Evolutionary conservation across 2,329 filamentous ascomycete species (phyloP).

Genomic region (Aspergillus sp.): DNA sequence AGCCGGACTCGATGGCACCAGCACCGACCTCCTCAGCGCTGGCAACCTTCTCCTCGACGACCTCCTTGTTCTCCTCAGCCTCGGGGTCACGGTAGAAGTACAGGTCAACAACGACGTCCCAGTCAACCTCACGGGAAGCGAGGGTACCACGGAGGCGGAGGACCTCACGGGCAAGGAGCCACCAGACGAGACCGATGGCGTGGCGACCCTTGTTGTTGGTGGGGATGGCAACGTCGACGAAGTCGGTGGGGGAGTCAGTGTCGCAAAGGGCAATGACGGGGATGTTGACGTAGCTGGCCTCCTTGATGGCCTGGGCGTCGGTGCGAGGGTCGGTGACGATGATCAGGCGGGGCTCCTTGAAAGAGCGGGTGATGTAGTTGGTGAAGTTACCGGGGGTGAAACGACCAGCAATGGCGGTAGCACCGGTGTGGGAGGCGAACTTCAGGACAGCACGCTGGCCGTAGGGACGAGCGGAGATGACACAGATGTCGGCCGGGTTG

Average conservation of each 20-base stretch:
- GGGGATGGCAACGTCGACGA: constrained; percentile 98
- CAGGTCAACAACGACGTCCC: constrained; percentile 99
- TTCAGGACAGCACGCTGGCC: constrained; percentile 99
- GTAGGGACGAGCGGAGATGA: constrained; percentile 99
- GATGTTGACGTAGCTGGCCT: constrained; percentile 99
- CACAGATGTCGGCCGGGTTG: constrained; percentile 99
- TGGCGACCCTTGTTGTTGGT: constrained; percentile 99
- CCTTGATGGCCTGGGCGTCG: constrained; percentile 99
- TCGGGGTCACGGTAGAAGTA: constrained; percentile 99
- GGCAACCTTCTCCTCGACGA: constrained; percentile 80
- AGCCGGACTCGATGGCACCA: constrained; percentile 75
- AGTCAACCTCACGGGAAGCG: constrained; percentile 91
- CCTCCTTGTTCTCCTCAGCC: constrained; percentile 98
- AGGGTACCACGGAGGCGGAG: constrained; percentile 98
- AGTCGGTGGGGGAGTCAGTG: constrained; percentile 99
- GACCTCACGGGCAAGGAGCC: constrained; percentile 99
- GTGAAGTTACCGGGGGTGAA: constrained; percentile 99
- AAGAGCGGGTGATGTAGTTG: constrained; percentile 99
- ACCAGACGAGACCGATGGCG: constrained; percentile 98
- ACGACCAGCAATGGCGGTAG: constrained; percentile 96
- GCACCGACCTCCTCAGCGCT: constrained; percentile 82
- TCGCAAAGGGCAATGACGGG: constrained; percentile 99
- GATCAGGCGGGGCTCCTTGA: constrained; percentile 99
- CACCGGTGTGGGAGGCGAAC: constrained; percentile 98
- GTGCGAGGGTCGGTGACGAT: constrained; percentile 99